Conservation (phyloP, 352 stramenopile genomes). For the Thalassiosira oceanica region DNA sequence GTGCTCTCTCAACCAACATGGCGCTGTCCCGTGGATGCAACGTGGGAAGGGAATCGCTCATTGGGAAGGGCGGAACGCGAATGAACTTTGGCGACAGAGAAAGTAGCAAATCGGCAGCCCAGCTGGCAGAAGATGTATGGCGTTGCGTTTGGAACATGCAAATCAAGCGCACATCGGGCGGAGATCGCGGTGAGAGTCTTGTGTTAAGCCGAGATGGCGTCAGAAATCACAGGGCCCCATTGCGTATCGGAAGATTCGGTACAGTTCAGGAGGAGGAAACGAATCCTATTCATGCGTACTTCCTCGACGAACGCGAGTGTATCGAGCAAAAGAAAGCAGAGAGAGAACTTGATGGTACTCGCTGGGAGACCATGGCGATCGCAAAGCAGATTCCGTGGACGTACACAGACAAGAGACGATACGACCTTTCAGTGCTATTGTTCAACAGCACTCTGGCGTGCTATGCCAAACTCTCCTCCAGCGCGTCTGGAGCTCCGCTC, state of each 20-base stretch:
- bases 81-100: conserved; percentile 6
- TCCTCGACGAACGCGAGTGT: no score
- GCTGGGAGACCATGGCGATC: no score
- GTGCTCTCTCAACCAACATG: conserved; percentile 11
- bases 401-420: conserved; percentile 35
- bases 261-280: conserved; percentile 6
- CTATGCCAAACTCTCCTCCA: conserved; percentile 28
- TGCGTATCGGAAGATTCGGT: conserved; percentile 33
- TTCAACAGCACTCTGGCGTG: conserved; percentile 33
- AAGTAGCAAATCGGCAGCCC: conserved; percentile 16
- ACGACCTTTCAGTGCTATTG: conserved; percentile 27
- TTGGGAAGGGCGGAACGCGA: conserved; percentile 15
- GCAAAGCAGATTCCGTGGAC: conserved; percentile 17
- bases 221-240: no score
- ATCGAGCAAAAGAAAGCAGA: not conserved
- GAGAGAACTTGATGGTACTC: not conserved
- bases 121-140: conserved; percentile 35
- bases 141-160: conserved; percentile 21
- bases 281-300: not conserved
- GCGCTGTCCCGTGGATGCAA: conserved; percentile 25
- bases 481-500: conserved; percentile 1
- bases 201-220: no score
- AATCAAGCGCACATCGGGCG: conserved; percentile 18
- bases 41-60: conserved; percentile 14
- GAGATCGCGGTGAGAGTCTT: not conserved